Evolutionary conservation across 2,329 filamentous ascomycete species (phyloP).

Genomic region (Phyllosticta citribraziliensis): DNA sequence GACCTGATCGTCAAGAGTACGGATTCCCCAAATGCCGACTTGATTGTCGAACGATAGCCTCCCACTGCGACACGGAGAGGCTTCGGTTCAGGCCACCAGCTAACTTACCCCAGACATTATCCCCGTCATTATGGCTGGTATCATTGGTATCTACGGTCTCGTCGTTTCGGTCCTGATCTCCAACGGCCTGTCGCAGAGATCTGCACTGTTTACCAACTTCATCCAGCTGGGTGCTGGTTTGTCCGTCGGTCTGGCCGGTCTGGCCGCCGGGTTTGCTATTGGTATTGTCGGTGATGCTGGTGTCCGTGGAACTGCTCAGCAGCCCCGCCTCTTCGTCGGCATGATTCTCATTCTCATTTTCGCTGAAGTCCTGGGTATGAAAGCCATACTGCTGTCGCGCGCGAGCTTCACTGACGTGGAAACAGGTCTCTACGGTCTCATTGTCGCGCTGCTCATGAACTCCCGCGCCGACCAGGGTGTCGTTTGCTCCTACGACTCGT

Average conservation of each 20-base stretch:
- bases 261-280: conserved; percentile 77
- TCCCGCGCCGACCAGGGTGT: conserved; percentile 52
- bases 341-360: conserved; percentile 99
- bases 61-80: conserved; percentile 10
- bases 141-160: conserved; percentile 84
- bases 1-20: conserved; percentile 99
- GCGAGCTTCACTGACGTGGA: conserved; percentile 6
- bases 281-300: conserved; percentile 64
- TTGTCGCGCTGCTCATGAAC: conserved; percentile 99
- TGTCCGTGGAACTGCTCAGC: conserved; percentile 77
- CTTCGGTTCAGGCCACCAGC: conserved; percentile 9
- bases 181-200: conserved; percentile 39
- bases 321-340: conserved; percentile 82
- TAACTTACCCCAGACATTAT: conserved; percentile 68
- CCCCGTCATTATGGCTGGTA: conserved; percentile 99
- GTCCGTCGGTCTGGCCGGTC: conserved; percentile 66
- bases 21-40: conserved; percentile 28
- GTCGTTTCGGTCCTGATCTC: conserved; percentile 46
- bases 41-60: conserved; percentile 11
- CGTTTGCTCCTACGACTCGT: conserved; percentile 10
- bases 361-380: conserved; percentile 91
- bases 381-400: background rate
- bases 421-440: conserved; percentile 93
- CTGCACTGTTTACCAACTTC: conserved; percentile 41
- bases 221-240: conserved; percentile 45